Evolutionary conservation across 305 asterid species (phyloP), one percentile per base, ranked within the genome.

Genomic region (Solanum hybrid): DNA sequence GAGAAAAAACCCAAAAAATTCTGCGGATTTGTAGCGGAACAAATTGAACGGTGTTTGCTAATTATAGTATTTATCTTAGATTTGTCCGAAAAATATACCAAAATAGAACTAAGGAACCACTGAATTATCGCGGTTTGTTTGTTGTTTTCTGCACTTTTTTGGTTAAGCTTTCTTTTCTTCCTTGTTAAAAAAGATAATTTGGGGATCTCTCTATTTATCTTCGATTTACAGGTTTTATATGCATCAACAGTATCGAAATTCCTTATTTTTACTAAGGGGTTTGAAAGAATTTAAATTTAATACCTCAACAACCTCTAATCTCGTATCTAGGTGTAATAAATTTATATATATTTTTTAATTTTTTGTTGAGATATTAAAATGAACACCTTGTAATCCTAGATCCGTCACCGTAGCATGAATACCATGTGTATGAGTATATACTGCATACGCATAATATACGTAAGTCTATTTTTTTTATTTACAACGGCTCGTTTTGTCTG

Each of bases 1-100:
- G 24, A 75, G 90, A 85, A 91, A 60, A 86, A 60, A 34, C 40
- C 86, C 78, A 17, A 82, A 71, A 36, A 75, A 71, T 84, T 91
- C 92, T 93, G 94, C 95, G 94, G 89, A 88, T 78, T 92, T 90
- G 87, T 76, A 90, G 95, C 88, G 11, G 78, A 87, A 94, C 96
- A 92, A 91, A 81, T 40, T 24, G 35, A 42, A 29, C 9, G 86
- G 86, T 81, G 26, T 38, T 26, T 24, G 22, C 37, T 73, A 42
- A 60, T 81, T 26, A 24, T 24, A 34, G 24, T 81, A 40, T 15
- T 40, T 82, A 32, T 51, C 87, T 84, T 84, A 17, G 87, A 69
- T 84, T 84, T 31, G 60, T 26, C 64, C 87, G 8, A 19, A 45
- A 29, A 84, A 26, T 5, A 15, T 9, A 42, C 42, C 22, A 29